Base-by-base conservation (phyloP, 2,329 filamentous ascomycete genomes). In the Cladosporium sp. region DNA sequence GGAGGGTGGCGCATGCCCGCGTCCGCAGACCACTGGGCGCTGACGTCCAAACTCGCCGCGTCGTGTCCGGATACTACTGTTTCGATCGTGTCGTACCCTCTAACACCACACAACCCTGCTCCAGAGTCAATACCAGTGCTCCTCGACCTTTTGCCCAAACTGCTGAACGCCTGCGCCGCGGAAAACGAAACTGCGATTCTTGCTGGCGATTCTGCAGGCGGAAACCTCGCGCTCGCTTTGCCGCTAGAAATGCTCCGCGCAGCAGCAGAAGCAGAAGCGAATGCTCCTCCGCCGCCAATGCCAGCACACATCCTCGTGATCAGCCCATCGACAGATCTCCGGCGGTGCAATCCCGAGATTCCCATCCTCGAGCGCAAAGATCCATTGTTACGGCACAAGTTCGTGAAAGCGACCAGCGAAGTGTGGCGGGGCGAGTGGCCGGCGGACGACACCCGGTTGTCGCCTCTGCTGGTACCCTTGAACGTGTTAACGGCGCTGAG, bases 1-100 rank as follows among this genome's bases (percentile, higher is more conserved):
- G 86, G 86, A 7, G 84, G 83, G 3, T 88, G 86, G 82, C 83
- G 84, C 67, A 78, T 77, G 68, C 83, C 83, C 0, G 81, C 86
- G 0, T 80, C 78, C 3, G 69, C 74, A 0, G 78, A 85, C 58
- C 86, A 88, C 68, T 88, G 85, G 85, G 78, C 78, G 6, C 74
- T 87, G 7, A 78, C 80, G 60, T 77, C 81, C 0, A 80, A 84
- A 63, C 73, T 87, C 5, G 80, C 80, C 0, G 73, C 74, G 2
- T 72, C 79, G 1, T 67, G 86, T 3, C 74, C 78, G 0, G 73
- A 74, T 21, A 70, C 69, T 0, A 76, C 72, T 4, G 74, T 87
- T 2, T 82, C 79, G 0, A 68, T 88, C 1, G 75, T 88, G 1
- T 85, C 83, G 6, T 82, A 82, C 30, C 86, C 86, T 0, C 76